Evolutionary conservation across 352 stramenopile species (phyloP), one percentile per base, ranked within the genome.

Genomic region (Phytophthora hybrid): DNA sequence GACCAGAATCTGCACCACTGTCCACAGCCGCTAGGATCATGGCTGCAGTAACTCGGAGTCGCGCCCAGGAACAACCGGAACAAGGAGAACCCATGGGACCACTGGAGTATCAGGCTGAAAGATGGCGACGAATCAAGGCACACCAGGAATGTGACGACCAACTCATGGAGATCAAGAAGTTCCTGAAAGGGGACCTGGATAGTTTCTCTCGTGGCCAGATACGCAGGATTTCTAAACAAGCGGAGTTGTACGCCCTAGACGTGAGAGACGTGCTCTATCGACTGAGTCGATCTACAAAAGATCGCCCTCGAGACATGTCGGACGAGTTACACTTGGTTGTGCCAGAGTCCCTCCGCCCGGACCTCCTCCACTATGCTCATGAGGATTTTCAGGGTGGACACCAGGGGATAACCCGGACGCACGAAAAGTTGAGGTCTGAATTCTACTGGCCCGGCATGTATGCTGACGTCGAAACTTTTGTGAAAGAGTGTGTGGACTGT

Each of bases 101-200:
- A 5, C 2, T 58, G 0, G 46, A 66, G 13, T 66, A 37, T 6
- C 59, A 66, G 31, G 47, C 46, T 4, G 47, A 66, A 41, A 9
- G 60, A 2, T 66, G 60, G 60, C 29, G 47, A 18, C 47, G 59
- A 4, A 52, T 66, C n/a, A 51, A 52, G 16, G 19, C 13, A 2
- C 60, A 66, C 13, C 49, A 66, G 16, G 46, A 66, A 7, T 6
- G 2, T 4, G 59, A 58, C 46, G 1, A 5, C 10, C 10, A 16
- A 11, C 10, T 16, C 10, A n/a, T n/a, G n/a, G n/a, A n/a, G n/a
- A n/a, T n/a, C n/a, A n/a, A n/a, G n/a, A n/a, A n/a, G n/a, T n/a
- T n/a, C n/a, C n/a, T n/a, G n/a, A n/a, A n/a, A n/a, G n/a, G n/a
- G n/a, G n/a, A n/a, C n/a, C n/a, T n/a, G n/a, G n/a, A n/a, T n/a